These are phyloP conservation scores for Dendryphion nanum DNA, from an alignment of 2,329 filamentous ascomycete genomes.

Conservation along the genomic window DNA sequence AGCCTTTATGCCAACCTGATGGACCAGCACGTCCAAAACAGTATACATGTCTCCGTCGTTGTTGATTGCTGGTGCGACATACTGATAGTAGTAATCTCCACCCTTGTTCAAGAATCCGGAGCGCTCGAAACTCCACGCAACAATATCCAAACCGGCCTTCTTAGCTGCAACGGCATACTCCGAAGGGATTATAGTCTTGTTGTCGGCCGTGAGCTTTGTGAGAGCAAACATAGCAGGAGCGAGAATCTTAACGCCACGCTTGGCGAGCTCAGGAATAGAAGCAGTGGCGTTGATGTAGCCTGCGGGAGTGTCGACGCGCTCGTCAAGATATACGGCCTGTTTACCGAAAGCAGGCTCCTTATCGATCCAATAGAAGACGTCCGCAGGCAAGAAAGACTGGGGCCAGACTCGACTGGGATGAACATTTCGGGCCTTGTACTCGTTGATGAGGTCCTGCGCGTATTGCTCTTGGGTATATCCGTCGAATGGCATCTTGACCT, in stretches of 20 bases:
- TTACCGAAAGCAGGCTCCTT: constrained; percentile 59
- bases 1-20: constrained; percentile 59
- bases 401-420: constrained; percentile 45
- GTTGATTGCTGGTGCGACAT: constrained; percentile 50
- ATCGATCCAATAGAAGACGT: constrained; percentile 51
- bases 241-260: constrained; percentile 61
- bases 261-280: constrained; percentile 56
- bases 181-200: constrained; percentile 58
- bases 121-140: constrained; percentile 69
- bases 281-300: constrained; percentile 56
- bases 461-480: constrained; percentile 65
- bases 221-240: constrained; percentile 64
- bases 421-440: constrained; percentile 41
- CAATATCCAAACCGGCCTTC: constrained; percentile 61
- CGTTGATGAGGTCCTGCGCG: constrained; percentile 59
- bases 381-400: constrained; percentile 62
- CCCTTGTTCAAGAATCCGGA: constrained; percentile 59
- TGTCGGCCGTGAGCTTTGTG: constrained; percentile 50
- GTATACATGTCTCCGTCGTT: constrained; percentile 65
- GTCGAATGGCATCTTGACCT: constrained; percentile 69
- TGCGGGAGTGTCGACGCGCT: constrained; percentile 52
- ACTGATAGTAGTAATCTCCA: constrained; percentile 41
- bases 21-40: constrained; percentile 63
- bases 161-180: constrained; percentile 62
- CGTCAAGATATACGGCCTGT: constrained; percentile 66